Base-by-base conservation (phyloP, 164 flowering plant species). In the Liriodendron chinense region DNA sequence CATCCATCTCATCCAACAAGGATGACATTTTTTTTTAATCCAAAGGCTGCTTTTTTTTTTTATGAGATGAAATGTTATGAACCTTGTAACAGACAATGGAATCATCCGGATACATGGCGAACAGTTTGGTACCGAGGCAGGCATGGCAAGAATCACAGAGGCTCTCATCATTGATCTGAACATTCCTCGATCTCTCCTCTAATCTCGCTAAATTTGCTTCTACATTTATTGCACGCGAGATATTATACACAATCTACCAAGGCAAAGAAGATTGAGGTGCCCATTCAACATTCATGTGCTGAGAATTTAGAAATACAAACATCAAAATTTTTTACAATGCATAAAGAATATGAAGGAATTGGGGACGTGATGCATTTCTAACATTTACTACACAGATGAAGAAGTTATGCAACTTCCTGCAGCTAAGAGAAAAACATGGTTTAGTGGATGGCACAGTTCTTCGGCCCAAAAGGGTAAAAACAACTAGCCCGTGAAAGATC, bases 91-190 rank as follows among this genome's bases (percentile, higher is more conserved):
- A 96, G 53, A 94, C 96, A 70, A 94, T 77, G 0, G 96, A 85
- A 78, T 96, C 98, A 80, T 96, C 98, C 3, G 99, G 99, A 74
- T 92, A 96, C 97, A 96, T 94, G 48, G 99, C 98, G 86, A 96
- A 96, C 20, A 96, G 88, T 82, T 96, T 96, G 49, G 99, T 96
- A 65, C 99, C 98, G 73, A 96, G 95, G 28, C 97, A 94, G 22
- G 97, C 90, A 78, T 90, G 95, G 82, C 99, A 96, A 81, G 98
- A 96, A 85, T 94, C 98, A 78, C 99, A 96, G 8, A 88, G 82
- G 82, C 97, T 96, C 85, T 94, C 99, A 73, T 94, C 98, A 79
- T 94, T 94, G 69, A 96, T 94, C 85, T 91, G 97, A 47, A 90
- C 94, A 77, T 87, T 85, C 61, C 99, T 86, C 68, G 97, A 86